Percentiles rank a stretch among this genome's conserved stretches.
Evolutionary conservation across 345 rosid species (phyloP).

Genomic region (Salix brachista): DNA sequence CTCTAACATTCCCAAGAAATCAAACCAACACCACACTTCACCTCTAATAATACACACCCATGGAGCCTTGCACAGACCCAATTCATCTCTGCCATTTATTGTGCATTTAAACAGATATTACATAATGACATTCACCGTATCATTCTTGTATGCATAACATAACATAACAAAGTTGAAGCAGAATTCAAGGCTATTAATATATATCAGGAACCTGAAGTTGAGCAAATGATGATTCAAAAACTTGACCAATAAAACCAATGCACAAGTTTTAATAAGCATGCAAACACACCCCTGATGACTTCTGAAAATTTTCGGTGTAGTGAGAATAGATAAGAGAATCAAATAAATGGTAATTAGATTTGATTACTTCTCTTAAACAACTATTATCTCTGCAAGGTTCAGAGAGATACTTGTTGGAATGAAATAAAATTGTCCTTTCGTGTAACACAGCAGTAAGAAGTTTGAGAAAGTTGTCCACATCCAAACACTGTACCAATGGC

Average conservation of each 20-base stretch:
- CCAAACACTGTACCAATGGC: constrained; percentile 93
- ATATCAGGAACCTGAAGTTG: not conserved
- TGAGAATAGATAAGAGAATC: not conserved
- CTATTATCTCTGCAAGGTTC: not conserved
- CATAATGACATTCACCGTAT: not conserved
- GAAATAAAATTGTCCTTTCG: constrained; percentile 89
- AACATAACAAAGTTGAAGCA: not conserved
- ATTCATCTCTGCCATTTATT: not conserved
- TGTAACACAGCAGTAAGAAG: constrained; percentile 87
- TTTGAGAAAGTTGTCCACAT: constrained; percentile 86
- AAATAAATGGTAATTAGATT: not conserved
- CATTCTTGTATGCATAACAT: not conserved
- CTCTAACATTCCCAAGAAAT: too few species aligned
- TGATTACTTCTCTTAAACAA: not conserved
- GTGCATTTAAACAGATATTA: not conserved
- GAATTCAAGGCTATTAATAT: not conserved
- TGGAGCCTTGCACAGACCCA: too few species aligned
- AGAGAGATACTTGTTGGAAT: constrained; percentile 76
- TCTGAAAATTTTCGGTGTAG: not conserved
- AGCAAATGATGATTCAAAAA: not conserved
- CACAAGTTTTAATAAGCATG: not conserved
- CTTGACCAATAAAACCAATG: not conserved
- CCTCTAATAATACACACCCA: too few species aligned
- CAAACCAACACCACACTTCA: too few species aligned
- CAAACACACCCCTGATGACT: not conserved